Conservation (phyloP, 2,329 filamentous ascomycete genomes). For the Parasarocladium wereldwijsianum region DNA sequence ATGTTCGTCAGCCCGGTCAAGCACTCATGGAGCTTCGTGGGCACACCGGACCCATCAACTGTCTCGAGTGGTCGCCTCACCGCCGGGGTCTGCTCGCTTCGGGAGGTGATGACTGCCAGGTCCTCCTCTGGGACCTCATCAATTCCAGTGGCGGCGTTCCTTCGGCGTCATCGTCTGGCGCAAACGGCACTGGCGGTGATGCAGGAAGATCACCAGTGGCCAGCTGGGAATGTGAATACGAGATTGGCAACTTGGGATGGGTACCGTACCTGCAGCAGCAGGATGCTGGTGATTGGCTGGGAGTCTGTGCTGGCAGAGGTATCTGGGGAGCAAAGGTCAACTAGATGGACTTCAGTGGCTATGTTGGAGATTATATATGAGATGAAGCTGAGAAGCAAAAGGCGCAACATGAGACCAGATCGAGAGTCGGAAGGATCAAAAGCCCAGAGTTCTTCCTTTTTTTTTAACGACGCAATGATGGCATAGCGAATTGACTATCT, state of each 20-base stretch:
- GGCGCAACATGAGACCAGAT: no score
- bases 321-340: constrained; percentile 56
- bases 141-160: no score
- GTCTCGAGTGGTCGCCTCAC: constrained; percentile 87
- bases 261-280: constrained; percentile 52
- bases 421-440: no score
- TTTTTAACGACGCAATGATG: no score
- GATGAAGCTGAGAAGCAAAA: no score
- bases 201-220: constrained; percentile 55
- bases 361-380: no score
- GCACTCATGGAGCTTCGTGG: constrained; percentile 86
- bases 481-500: no score
- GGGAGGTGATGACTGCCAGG: constrained; percentile 81
- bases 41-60: constrained; percentile 74
- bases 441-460: no score
- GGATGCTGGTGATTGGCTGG: constrained; percentile 71
- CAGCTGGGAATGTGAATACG: constrained; percentile 75
- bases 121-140: constrained; percentile 86
- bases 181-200: constrained; percentile 33
- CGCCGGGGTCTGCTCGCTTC: constrained; percentile 80
- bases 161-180: constrained; percentile 15
- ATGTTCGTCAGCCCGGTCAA: constrained; percentile 91
- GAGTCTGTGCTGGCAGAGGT: constrained; percentile 65
- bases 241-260: constrained; percentile 76
- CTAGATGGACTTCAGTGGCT: no score